phyloP scores from a whole-genome alignment of 2,329 filamentous ascomycete genomes.

The Pseudogymnoascus verrucosus region DNA sequence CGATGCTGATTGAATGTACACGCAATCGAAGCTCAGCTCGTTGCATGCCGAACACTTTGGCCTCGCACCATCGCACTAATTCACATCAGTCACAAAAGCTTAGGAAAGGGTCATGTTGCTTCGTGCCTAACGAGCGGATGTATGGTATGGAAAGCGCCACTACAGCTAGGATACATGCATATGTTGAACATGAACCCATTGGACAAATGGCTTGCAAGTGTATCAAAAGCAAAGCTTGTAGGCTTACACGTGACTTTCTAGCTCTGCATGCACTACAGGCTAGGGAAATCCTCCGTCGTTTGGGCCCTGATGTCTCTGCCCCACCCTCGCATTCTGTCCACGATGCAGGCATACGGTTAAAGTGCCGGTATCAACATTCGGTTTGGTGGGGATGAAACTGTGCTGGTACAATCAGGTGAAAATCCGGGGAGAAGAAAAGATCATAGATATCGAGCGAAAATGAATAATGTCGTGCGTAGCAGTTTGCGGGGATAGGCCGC shows the following conservation, averaged over 20 bases:
- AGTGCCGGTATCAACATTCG: background rate
- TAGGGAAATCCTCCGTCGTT: constrained; percentile 32
- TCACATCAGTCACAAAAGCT: constrained; percentile 11
- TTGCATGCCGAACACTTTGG: constrained; percentile 36
- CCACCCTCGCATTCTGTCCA: background rate
- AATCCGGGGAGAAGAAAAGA: background rate
- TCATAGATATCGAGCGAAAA: background rate
- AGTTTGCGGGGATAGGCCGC: background rate
- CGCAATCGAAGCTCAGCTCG: constrained; percentile 36
- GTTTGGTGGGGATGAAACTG: background rate
- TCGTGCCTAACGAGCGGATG: background rate
- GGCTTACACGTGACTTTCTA: constrained; percentile 28
- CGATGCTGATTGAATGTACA: constrained; percentile 32
- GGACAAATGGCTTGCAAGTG: background rate
- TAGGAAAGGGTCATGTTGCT: background rate
- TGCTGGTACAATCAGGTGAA: background rate
- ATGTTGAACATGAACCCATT: background rate
- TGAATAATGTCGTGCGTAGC: background rate
- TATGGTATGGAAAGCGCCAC: background rate
- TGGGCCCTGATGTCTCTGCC: constrained; percentile 14
- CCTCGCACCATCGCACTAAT: constrained; percentile 35
- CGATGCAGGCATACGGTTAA: background rate
- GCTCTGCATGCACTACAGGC: constrained; percentile 33
- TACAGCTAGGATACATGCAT: background rate
- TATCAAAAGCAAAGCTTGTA: background rate